Base-by-base conservation (phyloP, 345 rosid genomes). In the Erodium maritimum region DNA sequence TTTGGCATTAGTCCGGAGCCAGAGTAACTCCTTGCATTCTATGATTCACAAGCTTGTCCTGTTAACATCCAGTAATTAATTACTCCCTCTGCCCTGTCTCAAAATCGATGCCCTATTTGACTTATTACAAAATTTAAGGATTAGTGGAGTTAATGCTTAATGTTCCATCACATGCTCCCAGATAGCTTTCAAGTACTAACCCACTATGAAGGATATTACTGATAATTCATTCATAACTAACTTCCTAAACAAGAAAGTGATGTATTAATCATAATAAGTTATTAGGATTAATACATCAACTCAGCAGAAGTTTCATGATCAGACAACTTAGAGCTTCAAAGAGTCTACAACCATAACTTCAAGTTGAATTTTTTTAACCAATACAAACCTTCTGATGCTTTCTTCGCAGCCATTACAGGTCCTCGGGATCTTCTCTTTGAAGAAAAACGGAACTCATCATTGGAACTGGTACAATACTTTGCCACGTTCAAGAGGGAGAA, bases 341-440 rank as follows among this genome's bases (percentile, higher is more conserved):
- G 18, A 6, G 0, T 22, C 3, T 7, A 50, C 29, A 25, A 19
- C 56, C 57, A 20, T 19, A 34, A 54, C 53, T 21, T n/a, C 21
- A 24, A 22, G 23, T 48, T 52, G 61, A 59, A 10, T 60, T 29
- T 57, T 45, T 14, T 9, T 20, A n/a, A 25, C 24, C 19, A 46
- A 60, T 52, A 58, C 61, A 57, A 55, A 88, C 98, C 96, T 79
- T 75, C 75, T 24, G 91, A 60, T 23, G 83, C 77, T 70, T 81
- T 91, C 71, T 88, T 91, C 11, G 93, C 95, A n/a, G 95, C 88
- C 96, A 88, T 82, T 19, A 86, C 88, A 19, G 93, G 95, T 19
- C 96, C 93, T 64, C 95, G 79, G 52, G 98, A 79, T 77, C 98
- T 80, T 66, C 90, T 63, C 67, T 86, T 86, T 17, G 96, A 91